Base-by-base conservation (phyloP, 495 filamentous ascomycete genomes). In the Talaromyces liani region DNA sequence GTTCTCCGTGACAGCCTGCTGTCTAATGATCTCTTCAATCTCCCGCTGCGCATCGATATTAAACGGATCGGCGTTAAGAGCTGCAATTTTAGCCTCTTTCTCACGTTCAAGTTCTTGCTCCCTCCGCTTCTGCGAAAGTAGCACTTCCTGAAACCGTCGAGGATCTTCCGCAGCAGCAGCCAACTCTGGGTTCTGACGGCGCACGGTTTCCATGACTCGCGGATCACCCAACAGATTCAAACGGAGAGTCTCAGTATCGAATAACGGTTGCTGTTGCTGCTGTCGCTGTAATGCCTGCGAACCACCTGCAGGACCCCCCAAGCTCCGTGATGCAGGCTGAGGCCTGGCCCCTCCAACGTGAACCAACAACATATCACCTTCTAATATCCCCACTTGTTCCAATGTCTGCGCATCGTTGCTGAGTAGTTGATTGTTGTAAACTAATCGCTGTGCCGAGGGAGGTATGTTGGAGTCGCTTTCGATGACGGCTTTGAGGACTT, bases 1-100 rank as follows among this genome's bases (percentile, higher is more conserved):
- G 70, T 98, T 98, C 73, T 96, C 93, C 69, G 90, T 91, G 41
- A 98, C 93, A 0, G 87, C 83, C 74, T 98, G 89, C 76, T 96
- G 90, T 58, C 93, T 86, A 70, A 98, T 98, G 70, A 97, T 91
- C 75, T 98, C 94, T 71, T 92, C 94, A 59, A 98, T 98, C 76
- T 88, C 88, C n/a, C 81, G 82, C 75, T 98, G 94, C 14, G 91
- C 90, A 55, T 95, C 92, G 27, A 87, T 75, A 69, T 97, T 91
- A 70, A 98, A 96, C 1, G 93, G 92, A 68, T 98, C 94, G 7
- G 90, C 87, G 67, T 97, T 96, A 45, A 98, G 80, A 72, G 87
- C 77, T 8, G 82, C 81, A 64, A 96, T 90, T 67, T 91, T 85
- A n/a, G 88, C 85, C 65, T 90, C 86, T 63, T 93, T 88, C 70